These are phyloP conservation scores for Fusarium robinianum DNA, from an alignment of 2,329 filamentous ascomycete genomes.

Conservation along the genomic window DNA sequence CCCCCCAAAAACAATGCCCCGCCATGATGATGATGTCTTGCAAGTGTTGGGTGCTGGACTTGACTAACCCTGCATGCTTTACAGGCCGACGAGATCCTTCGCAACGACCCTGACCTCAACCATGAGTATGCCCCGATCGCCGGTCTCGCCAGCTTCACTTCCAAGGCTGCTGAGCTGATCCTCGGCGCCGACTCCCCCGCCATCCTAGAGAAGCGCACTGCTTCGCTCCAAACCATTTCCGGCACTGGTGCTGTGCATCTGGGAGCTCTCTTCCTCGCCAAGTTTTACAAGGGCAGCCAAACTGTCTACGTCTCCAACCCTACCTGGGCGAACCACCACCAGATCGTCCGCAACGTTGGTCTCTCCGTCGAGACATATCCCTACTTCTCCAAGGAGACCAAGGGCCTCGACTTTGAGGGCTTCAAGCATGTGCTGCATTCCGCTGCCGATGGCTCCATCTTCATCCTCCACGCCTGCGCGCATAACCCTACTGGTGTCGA, in stretches of 20 bases:
- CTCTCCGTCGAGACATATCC: slow-evolving; percentile 82
- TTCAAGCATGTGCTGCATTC: slow-evolving; percentile 73
- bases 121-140: slow-evolving; percentile 99
- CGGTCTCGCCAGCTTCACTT: slow-evolving; percentile 82
- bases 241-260: slow-evolving; percentile 95
- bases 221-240: slow-evolving; percentile 92
- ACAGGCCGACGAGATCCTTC: slow-evolving; percentile 88
- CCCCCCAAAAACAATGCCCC: slow-evolving; percentile 17
- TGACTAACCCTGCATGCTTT: slow-evolving; percentile 32
- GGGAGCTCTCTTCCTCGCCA: slow-evolving; percentile 89
- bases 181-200: slow-evolving; percentile 81
- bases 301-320: slow-evolving; percentile 90
- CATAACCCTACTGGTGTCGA: slow-evolving; percentile 99
- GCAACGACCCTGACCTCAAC: slow-evolving; percentile 86
- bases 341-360: slow-evolving; percentile 93
- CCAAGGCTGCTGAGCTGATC: slow-evolving; percentile 88
- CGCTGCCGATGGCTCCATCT: slow-evolving; percentile 79
- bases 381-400: slow-evolving; percentile 89
- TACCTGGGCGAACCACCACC: slow-evolving; percentile 98
- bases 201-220: slow-evolving; percentile 77
- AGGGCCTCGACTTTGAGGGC: slow-evolving; percentile 88
- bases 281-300: slow-evolving; percentile 79
- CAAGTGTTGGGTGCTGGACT: slow-evolving; percentile 16
- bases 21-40: slow-evolving; percentile 8
- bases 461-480: slow-evolving; percentile 92